phyloP scores from a whole-genome alignment of 768 basidiomycete species.

The Hebeloma cylindrosporum region DNA sequence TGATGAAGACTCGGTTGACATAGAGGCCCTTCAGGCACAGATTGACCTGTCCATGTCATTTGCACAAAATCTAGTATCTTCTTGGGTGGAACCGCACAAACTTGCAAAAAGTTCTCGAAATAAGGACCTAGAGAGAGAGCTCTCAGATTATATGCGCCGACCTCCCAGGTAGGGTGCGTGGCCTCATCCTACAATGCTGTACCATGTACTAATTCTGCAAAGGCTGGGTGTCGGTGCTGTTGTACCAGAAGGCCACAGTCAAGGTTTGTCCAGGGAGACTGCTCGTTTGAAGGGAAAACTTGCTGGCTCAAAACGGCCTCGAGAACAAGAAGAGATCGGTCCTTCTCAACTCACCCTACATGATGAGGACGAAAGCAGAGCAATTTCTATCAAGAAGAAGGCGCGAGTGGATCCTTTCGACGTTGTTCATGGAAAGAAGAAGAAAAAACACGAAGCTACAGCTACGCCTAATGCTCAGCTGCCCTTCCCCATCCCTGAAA shows the following conservation, averaged over 20 bases:
- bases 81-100: constrained; percentile 69
- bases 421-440: constrained; percentile 46
- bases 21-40: constrained; percentile 75
- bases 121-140: constrained; percentile 48
- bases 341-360: constrained; percentile 23
- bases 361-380: constrained; percentile 61
- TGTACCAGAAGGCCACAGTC: constrained; percentile 46
- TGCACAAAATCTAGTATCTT: constrained; percentile 69
- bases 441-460: constrained; percentile 29
- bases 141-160: constrained; percentile 65
- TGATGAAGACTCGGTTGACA: constrained; percentile 60
- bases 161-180: constrained; percentile 61
- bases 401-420: constrained; percentile 59
- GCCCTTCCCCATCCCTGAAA: neutral
- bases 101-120: constrained; percentile 35
- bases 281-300: constrained; percentile 64
- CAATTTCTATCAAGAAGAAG: constrained; percentile 59
- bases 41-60: constrained; percentile 79
- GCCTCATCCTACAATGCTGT: constrained; percentile 1
- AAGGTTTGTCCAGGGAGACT: constrained; percentile 49
- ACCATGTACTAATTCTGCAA: constrained; percentile 9
- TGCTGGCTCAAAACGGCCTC: constrained; percentile 47
- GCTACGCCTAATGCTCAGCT: neutral
- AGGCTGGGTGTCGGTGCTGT: constrained; percentile 79
- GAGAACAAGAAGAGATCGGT: constrained; percentile 39